Evolutionary conservation across 306 rosid genomes (phyloP), one percentile per base, ranked within the genome.

Genomic region (Dryas alaskensis): DNA sequence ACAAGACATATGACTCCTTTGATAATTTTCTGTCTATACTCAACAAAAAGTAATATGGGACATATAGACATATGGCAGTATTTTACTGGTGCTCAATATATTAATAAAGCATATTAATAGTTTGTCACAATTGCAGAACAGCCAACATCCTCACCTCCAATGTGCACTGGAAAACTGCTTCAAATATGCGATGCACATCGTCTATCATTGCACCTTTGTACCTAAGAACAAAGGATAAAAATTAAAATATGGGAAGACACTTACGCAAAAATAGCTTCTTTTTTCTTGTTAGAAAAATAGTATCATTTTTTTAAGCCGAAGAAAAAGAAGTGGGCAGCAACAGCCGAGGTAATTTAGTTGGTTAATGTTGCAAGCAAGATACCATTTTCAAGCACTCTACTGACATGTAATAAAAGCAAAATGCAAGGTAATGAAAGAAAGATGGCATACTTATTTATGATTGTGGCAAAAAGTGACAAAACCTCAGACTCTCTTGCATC

Each of bases 401-500:
- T 12, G 14, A 43, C 53, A 44, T 70, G 27, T 6, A 19, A 63
- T 11, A 37, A 27, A 19, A 53, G 1, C 6, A 44, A 51, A 70
- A 39, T 19, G 75, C 64, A 69, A 37, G 9, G 37, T 54, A 39
- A 55, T 67, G 10, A 37, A n/a, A 66, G 70, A 44, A 78, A 72
- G 71, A 76, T 25, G 39, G 22, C 82, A 63, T 94, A 94, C 99
- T 92, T 94, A 68, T 94, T 92, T 48, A 94, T 83, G 37, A 94
- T 94, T 48, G 99, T 94, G 52, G 99, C 99, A 92, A 94, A 94
- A 68, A 94, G 96, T 40, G 99, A 95, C 72, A 95, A 76, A 71
- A 95, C 99, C 85, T 95, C 99, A 0, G 99, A 92, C 76, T 95
- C 99, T 79, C 99, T 88, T 27, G 99, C 99, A 84, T 95, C 99